Conservation (phyloP, 345 rosid species). For the Angophora floribunda region DNA sequence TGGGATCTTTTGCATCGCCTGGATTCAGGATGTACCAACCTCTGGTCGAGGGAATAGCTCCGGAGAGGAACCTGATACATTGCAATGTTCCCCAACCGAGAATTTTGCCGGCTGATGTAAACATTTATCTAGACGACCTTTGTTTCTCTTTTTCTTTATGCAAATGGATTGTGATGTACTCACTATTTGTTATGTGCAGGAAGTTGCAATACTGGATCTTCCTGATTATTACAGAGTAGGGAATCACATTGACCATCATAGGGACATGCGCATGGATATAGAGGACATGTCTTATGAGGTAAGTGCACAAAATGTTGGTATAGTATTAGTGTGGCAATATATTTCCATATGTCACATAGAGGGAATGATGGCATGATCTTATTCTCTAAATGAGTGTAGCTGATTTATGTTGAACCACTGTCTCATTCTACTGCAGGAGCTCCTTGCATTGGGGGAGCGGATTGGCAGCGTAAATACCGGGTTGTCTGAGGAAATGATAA, state of each 20-base stretch:
- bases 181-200: constrained; percentile 29
- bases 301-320: background rate
- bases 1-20: constrained; percentile 33
- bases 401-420: background rate
- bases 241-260: constrained; percentile 53
- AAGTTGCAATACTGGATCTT: constrained; percentile 49
- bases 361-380: background rate
- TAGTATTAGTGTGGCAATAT: background rate
- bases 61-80: constrained; percentile 33
- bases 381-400: background rate
- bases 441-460: constrained; percentile 75
- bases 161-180: background rate
- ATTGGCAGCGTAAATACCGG: constrained; percentile 82
- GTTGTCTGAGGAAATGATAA: constrained; percentile 52
- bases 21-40: constrained; percentile 42
- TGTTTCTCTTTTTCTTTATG: background rate
- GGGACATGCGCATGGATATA: constrained; percentile 90
- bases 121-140: background rate
- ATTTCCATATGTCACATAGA: background rate
- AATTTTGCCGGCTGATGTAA: constrained; percentile 55
- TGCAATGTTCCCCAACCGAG: constrained; percentile 45
- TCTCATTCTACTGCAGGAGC: constrained; percentile 38
- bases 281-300: constrained; percentile 94
- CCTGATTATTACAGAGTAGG: constrained; percentile 41
- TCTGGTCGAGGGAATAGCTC: constrained; percentile 14